Evolutionary conservation across 2,329 filamentous ascomycete species (phyloP), one percentile per base, ranked within the genome.

Genomic region (Sclerotinia nivalis): DNA sequence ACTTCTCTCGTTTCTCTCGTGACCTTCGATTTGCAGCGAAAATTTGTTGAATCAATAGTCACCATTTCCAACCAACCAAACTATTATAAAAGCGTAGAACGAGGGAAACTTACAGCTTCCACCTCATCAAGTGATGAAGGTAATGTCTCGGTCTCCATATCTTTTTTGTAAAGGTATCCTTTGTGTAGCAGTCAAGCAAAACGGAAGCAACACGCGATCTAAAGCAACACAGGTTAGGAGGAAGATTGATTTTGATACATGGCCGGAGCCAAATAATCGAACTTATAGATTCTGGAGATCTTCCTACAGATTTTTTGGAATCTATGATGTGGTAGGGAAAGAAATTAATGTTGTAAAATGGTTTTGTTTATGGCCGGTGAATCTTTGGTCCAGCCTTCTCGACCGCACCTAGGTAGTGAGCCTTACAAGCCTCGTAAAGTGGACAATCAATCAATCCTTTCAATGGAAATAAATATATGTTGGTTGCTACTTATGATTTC

Each of bases 41-140:
- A 40, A n/a, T 62, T 22, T 52, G 47, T 52, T 25, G 34, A 52
- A 22, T 25, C 18, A 52, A 52, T 52, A 28, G n/a, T 13, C 47
- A 20, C 18, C 34, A 28, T 40, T 34, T 22, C 18, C 61, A 22
- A 52, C 22, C n/a, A 12, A 25, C 34, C 52, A 5, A 4, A 20
- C 4, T 50, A 12, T 25, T 34, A n/a, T 40, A 34, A 13, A 13
- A 45, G 22, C 2, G 1, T 18, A 10, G 45, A 20, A 58, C 22
- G 52, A 37, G 28, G 45, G 22, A n/a, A 31, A 72, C 77, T 74
- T 71, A 78, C 77, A 62, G 70, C 54, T 72, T 77, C 75, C 49
- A 77, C 74, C 62, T 78, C 77, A 64, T 75, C 73, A 9, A 78
- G 71, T 69, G 76, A 78, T n/a, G 72, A 73, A 28, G 77, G 77